Conservation (phyloP, 1,139 yeast species). For the Suhomyces bolitotheri region DNA sequence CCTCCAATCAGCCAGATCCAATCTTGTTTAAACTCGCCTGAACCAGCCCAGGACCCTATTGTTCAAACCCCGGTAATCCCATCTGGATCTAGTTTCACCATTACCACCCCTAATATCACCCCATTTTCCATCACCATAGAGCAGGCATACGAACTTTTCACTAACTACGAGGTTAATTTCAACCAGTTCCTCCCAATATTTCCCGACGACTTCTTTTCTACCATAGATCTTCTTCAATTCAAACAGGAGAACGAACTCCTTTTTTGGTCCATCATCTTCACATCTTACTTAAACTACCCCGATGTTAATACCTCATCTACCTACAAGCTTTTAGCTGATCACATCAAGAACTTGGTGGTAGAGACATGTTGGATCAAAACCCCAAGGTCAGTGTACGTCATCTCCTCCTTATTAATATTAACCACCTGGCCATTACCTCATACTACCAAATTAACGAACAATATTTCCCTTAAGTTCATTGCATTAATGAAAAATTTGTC, state of each 20-base stretch:
- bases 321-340: constrained; percentile 32
- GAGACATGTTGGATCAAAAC: constrained; percentile 48
- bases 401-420: constrained; percentile 41
- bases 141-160: constrained; percentile 32
- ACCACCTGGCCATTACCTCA: constrained; percentile 53
- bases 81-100: constrained; percentile 3
- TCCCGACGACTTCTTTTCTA: constrained; percentile 38
- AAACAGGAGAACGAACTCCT: constrained; percentile 36
- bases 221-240: constrained; percentile 24
- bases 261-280: constrained; percentile 45
- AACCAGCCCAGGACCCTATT: not conserved
- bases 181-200: constrained; percentile 43
- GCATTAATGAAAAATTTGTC: constrained; percentile 44
- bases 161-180: constrained; percentile 34
- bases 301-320: constrained; percentile 17
- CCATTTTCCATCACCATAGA: constrained; percentile 29
- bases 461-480: constrained; percentile 40
- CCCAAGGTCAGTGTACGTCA: constrained; percentile 45
- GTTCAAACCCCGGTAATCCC: not conserved
- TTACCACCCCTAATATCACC: constrained; percentile 18
- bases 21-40: constrained; percentile 27
- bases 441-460: constrained; percentile 34
- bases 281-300: constrained; percentile 32
- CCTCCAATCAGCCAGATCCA: constrained; percentile 28
- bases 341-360: constrained; percentile 43